Evolutionary conservation across 352 stramenopile genomes (phyloP).

Genomic region (Pythium folliculosum): DNA sequence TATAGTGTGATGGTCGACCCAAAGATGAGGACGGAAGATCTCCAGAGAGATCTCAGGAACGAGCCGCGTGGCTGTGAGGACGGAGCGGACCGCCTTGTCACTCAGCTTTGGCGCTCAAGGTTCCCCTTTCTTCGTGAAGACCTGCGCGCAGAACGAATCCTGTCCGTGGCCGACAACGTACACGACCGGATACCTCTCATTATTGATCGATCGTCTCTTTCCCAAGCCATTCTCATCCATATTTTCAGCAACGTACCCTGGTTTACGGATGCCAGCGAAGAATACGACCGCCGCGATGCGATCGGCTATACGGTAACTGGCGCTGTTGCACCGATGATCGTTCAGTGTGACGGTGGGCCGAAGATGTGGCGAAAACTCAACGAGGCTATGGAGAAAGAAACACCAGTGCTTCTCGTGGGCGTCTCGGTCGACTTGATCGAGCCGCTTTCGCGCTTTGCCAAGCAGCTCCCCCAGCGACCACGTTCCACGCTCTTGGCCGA

Average conservation of each 20-base stretch:
- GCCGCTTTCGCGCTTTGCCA: constrained; percentile 8
- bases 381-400: constrained; percentile 19
- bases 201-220: constrained; percentile 39
- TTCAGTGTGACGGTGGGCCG: constrained; percentile 27
- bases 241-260: constrained; percentile 47
- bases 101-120: constrained; percentile 36
- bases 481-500: constrained; percentile 1
- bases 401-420: constrained; percentile 23
- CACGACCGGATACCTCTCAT: constrained; percentile 46
- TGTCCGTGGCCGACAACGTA: constrained; percentile 35
- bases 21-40: not conserved
- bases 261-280: constrained; percentile 28
- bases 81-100: not conserved
- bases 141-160: constrained; percentile 5
- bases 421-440: constrained; percentile 5
- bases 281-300: constrained; percentile 21
- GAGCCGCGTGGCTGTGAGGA: not conserved
- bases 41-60: not conserved
- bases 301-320: constrained; percentile 16
- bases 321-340: constrained; percentile 9
- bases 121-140: constrained; percentile 41
- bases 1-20: not conserved
- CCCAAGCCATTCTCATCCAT: constrained; percentile 52
- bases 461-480: not conserved
- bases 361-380: constrained; percentile 30